These are phyloP conservation scores for Wickerhamiella qilinensis DNA, from an alignment of 805 yeast genomes.

Conservation along the genomic window DNA sequence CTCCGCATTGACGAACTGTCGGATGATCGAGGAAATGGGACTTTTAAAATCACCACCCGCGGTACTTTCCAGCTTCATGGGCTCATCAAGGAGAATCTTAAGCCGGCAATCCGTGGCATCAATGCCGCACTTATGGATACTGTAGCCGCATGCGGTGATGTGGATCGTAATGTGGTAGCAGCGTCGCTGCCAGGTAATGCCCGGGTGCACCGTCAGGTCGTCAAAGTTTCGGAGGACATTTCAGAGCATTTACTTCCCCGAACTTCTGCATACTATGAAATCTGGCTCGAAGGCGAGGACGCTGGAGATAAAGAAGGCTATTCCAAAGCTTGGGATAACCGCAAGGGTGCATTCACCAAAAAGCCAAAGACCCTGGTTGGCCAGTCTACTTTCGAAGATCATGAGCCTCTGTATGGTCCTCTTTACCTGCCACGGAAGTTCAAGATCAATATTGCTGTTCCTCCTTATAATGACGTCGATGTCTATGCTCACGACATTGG, in stretches of 20 bases:
- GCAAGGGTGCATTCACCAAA: conserved; percentile 64
- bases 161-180: conserved; percentile 86
- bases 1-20: conserved; percentile 69
- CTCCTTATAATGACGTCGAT: conserved; percentile 93
- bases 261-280: conserved; percentile 92
- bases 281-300: conserved; percentile 84
- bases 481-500: conserved; percentile 94
- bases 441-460: conserved; percentile 86
- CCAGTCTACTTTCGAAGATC: conserved; percentile 63
- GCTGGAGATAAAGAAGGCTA: conserved; percentile 53
- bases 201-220: conserved; percentile 61
- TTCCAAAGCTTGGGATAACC: conserved; percentile 42
- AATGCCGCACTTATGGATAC: conserved; percentile 84
- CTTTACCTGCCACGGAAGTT: conserved; percentile 88
- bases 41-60: conserved; percentile 87
- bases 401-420: conserved; percentile 78
- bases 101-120: conserved; percentile 85
- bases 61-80: conserved; percentile 97
- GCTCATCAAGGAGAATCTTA: conserved; percentile 74
- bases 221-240: conserved; percentile 42
- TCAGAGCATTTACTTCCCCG: conserved; percentile 75
- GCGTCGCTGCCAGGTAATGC: conserved; percentile 81
- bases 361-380: conserved; percentile 63
- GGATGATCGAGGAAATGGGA: conserved; percentile 72
- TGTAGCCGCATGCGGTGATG: conserved; percentile 97